Evolutionary conservation across 2,329 filamentous ascomycete species (phyloP).

Genomic region (Rutstroemia sp.): DNA sequence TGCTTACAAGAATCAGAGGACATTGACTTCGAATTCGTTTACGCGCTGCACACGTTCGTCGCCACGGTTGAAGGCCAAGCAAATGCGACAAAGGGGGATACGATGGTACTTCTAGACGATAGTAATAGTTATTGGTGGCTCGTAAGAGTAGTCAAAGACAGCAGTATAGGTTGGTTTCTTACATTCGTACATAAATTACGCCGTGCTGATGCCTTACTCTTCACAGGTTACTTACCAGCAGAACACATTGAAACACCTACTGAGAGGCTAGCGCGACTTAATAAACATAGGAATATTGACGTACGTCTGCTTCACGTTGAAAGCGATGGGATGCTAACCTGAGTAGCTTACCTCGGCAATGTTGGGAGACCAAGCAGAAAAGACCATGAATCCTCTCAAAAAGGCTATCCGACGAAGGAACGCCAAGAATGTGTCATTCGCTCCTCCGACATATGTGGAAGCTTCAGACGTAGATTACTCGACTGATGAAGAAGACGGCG

Average conservation of each 20-base stretch:
- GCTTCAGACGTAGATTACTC: slow-evolving; percentile 66
- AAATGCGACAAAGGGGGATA: slow-evolving; percentile 96
- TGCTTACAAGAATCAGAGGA: slow-evolving; percentile 95
- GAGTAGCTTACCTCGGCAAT: slow-evolving; percentile 59
- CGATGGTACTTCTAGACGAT: slow-evolving; percentile 95
- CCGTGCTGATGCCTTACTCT: background rate
- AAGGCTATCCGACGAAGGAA: slow-evolving; percentile 65
- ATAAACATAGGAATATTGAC: slow-evolving; percentile 98
- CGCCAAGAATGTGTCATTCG: slow-evolving; percentile 64
- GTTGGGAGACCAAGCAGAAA: slow-evolving; percentile 63
- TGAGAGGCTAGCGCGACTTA: slow-evolving; percentile 83
- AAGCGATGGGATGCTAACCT: slow-evolving; percentile 12
- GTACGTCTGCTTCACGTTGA: slow-evolving; percentile 44
- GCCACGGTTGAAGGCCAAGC: slow-evolving; percentile 97
- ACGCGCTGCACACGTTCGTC: slow-evolving; percentile 94
- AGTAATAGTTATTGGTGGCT: slow-evolving; percentile 99
- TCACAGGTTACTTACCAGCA: slow-evolving; percentile 80
- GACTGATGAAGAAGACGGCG: slow-evolving; percentile 54
- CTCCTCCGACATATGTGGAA: slow-evolving; percentile 64
- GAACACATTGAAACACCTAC: slow-evolving; percentile 98
- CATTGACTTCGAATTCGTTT: slow-evolving; percentile 99
- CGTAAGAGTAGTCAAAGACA: slow-evolving; percentile 93
- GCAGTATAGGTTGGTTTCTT: slow-evolving; percentile 64
- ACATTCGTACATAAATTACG: background rate
- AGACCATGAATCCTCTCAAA: slow-evolving; percentile 65